phyloP scores from a whole-genome alignment of 2,329 filamentous ascomycete genomes.

The Mariannaea sp. region DNA sequence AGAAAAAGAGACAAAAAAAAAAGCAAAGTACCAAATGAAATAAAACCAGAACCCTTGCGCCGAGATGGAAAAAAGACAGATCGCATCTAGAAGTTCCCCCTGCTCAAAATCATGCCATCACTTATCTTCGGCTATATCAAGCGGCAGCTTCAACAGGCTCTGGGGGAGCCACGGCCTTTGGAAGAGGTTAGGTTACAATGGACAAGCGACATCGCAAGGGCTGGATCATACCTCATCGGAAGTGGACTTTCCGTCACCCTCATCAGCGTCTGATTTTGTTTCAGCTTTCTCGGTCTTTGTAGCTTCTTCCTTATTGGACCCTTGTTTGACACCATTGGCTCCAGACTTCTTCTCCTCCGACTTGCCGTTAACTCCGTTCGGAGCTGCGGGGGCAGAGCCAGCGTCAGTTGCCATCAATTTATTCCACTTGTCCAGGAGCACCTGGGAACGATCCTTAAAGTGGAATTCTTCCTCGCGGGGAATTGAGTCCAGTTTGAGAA shows the following conservation, averaged over 20 bases:
- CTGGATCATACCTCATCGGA: constrained; percentile 44
- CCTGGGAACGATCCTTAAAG: constrained; percentile 83
- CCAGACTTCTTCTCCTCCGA: constrained; percentile 48
- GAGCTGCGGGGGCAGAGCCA: constrained; percentile 44
- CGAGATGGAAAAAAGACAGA: constrained; percentile 29
- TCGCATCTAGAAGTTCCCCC: constrained; percentile 32
- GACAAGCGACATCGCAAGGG: background rate
- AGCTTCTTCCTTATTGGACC: constrained; percentile 44
- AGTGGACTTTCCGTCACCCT: constrained; percentile 31
- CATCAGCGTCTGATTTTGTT: constrained; percentile 25
- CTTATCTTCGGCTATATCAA: constrained; percentile 27
- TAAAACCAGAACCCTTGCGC: constrained; percentile 37
- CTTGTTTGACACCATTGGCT: constrained; percentile 48
- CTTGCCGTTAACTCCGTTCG: constrained; percentile 57
- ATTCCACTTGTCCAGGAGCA: constrained; percentile 87
- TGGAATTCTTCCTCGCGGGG: constrained; percentile 86
- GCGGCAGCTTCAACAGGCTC: constrained; percentile 47
- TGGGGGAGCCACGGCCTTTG: constrained; percentile 37
- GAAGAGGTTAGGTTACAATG: constrained; percentile 17
- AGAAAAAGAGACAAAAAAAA: constrained; percentile 16
- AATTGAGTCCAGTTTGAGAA: constrained; percentile 84
- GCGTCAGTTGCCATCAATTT: constrained; percentile 71
- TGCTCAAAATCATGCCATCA: constrained; percentile 16
- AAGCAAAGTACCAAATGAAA: constrained; percentile 28
- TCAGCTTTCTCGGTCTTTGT: constrained; percentile 33